Base-by-base conservation (phyloP, 2,329 filamentous ascomycete species). In the Pseudogymnoascus sp. region DNA sequence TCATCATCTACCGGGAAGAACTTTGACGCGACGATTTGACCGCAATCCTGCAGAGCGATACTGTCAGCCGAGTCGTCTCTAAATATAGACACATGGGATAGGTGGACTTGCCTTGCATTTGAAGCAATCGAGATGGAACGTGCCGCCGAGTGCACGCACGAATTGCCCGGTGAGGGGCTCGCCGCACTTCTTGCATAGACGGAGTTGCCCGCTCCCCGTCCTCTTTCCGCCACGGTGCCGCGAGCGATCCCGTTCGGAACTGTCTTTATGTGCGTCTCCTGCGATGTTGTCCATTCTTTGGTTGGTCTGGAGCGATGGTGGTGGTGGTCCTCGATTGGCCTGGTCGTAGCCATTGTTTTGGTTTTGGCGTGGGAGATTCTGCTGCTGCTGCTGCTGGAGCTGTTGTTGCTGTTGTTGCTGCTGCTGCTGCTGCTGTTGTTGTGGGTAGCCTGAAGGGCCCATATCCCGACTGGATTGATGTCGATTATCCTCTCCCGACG, bases 1-100 rank as follows among this genome's bases (percentile, higher is more conserved):
- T 96, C 91, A 69, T 96, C 91, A 68, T 96, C 93, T 6, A 96
- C 90, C 1, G 95, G 95, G 76, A 99, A 99, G 83, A 99, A 99
- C 72, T 99, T 99, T 61, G 93, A 97, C 43, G 95, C 95, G 38
- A 99, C 95, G 65, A 97, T 96, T 75, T 96, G 89, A 69, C 90
- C 91, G 73, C 95, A 99, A 75, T 99, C 95, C 93, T 97, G 74
- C 43, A 68, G 1, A 28, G 16, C 14, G 71, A 68, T 60, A 28
- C 61, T 21, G 60, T 65, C 65, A 67, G 63, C 65, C 63, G 61
- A 16, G 63, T 42, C 59, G 1, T 18, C 18, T n/a, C 21, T 56
- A 46, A 60, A 62, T 46, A 60, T 63, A 42, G 64, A 18, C 16
- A 56, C 37, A 14, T 53, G 40, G 42, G 12, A 62, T 23, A 21